Conservation (phyloP, 208 protist genomes). For the Trypanosoma avium region DNA sequence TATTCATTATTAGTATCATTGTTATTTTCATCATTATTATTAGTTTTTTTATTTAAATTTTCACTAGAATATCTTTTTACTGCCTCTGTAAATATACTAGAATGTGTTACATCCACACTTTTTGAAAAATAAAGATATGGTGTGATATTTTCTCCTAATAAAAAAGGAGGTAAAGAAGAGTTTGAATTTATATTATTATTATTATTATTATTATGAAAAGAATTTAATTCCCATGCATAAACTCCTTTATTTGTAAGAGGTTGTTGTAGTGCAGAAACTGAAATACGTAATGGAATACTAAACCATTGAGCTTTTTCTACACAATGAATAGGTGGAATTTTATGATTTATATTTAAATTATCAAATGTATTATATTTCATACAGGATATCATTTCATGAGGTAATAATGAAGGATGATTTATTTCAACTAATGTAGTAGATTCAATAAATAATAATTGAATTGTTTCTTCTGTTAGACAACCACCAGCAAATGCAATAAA, state of each 20-base stretch:
- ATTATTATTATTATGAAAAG: too few relatives aligned
- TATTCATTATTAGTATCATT: too few relatives aligned
- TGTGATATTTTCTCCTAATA: not conserved
- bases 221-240: not conserved
- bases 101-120: constrained; percentile 30
- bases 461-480: constrained; percentile 21
- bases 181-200: constrained; percentile 7
- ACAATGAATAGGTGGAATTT: constrained; percentile 11
- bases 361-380: not conserved
- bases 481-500: constrained; percentile 33
- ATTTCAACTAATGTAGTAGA: not conserved
- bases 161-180: not conserved
- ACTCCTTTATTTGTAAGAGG: constrained; percentile 3
- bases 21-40: not conserved
- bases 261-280: constrained; percentile 23
- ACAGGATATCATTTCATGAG: too few relatives aligned
- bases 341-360: not conserved
- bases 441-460: constrained; percentile 29
- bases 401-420: too few relatives aligned
- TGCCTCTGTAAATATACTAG: constrained; percentile 12
- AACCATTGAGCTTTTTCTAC: constrained; percentile 26
- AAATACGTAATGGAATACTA: constrained; percentile 21
- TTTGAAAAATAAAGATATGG: constrained; percentile 23
- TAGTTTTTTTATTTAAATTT: not conserved
- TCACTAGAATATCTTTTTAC: constrained; percentile 1